Conservation (phyloP, 179 eudicot genomes). For the Corrigiola litoralis region DNA sequence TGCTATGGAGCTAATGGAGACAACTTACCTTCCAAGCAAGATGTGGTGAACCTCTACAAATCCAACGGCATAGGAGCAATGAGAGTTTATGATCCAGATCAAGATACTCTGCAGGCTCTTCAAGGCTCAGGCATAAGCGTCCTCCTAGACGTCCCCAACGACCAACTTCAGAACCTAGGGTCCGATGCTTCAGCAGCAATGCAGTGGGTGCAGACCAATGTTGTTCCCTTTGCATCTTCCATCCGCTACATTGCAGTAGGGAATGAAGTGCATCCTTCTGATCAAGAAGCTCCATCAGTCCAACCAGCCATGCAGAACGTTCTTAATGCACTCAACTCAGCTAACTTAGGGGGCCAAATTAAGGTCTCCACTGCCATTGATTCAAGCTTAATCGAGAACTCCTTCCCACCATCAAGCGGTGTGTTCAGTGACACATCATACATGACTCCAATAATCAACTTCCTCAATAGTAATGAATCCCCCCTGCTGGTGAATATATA, state of each 20-base stretch:
- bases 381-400: not conserved
- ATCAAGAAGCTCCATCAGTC: conserved; percentile 18
- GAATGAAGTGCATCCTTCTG: conserved; percentile 41
- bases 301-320: conserved; percentile 48
- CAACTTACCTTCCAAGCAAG: conserved; percentile 40
- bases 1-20: conserved; percentile 28
- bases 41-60: conserved; percentile 39
- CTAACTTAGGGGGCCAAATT: conserved; percentile 28
- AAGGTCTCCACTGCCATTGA: conserved; percentile 31
- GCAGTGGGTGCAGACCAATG: conserved; percentile 43
- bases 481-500: conserved; percentile 25
- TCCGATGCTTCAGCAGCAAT: conserved; percentile 27
- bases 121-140: conserved; percentile 43
- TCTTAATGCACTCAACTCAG: conserved; percentile 22
- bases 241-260: conserved; percentile 52
- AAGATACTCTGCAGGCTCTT: conserved; percentile 39
- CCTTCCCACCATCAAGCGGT: conserved; percentile 20
- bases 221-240: conserved; percentile 28
- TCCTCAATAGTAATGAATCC: conserved; percentile 10
- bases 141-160: conserved; percentile 36
- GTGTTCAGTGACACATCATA: not conserved
- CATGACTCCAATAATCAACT: conserved; percentile 12
- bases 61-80: conserved; percentile 34
- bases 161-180: conserved; percentile 21
- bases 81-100: conserved; percentile 44